Percentiles rank a stretch among this genome's conserved stretches.
Evolutionary conservation across 1,284 basidiomycete genomes (phyloP).

Genomic region (Cystobasidium sp.): DNA sequence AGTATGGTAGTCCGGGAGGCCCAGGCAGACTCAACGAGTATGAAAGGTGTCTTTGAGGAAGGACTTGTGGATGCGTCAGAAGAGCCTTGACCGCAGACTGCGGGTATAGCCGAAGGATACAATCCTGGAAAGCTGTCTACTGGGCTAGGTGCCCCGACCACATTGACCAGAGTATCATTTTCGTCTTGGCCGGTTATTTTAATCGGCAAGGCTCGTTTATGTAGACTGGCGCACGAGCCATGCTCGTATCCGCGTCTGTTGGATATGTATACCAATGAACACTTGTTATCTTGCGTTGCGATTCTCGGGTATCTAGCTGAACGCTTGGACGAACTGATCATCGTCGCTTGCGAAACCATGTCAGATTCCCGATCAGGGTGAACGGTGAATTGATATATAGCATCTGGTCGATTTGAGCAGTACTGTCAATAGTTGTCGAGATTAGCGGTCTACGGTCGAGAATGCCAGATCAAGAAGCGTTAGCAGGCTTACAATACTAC

Average conservation of each 20-base stretch:
- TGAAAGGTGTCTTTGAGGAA: constrained; percentile 51
- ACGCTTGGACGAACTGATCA: constrained; percentile 51
- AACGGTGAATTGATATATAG: constrained; percentile 64
- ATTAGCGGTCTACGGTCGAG: neutral
- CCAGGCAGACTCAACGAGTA: constrained; percentile 61
- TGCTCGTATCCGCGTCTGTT: constrained; percentile 67
- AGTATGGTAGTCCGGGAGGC: constrained; percentile 58
- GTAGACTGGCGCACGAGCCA: constrained; percentile 64
- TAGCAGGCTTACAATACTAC: constrained; percentile 53
- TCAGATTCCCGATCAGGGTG: constrained; percentile 16
- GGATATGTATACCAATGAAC: constrained; percentile 64
- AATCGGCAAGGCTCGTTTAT: constrained; percentile 58
- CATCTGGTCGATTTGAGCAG: constrained; percentile 68
- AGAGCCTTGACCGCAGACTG: neutral
- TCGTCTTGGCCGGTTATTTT: neutral
- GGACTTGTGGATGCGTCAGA: neutral
- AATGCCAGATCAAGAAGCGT: constrained; percentile 56
- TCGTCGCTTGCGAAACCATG: constrained; percentile 20
- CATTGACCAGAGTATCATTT: constrained; percentile 57
- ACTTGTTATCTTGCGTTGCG: constrained; percentile 51
- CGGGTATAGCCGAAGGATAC: constrained; percentile 56
- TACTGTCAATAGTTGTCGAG: constrained; percentile 51
- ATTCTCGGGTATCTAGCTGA: constrained; percentile 68
- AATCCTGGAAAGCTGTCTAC: constrained; percentile 66
- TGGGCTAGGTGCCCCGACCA: constrained; percentile 58